Base-by-base conservation (phyloP, 768 basidiomycete genomes). In the Lyophyllum atratum region DNA sequence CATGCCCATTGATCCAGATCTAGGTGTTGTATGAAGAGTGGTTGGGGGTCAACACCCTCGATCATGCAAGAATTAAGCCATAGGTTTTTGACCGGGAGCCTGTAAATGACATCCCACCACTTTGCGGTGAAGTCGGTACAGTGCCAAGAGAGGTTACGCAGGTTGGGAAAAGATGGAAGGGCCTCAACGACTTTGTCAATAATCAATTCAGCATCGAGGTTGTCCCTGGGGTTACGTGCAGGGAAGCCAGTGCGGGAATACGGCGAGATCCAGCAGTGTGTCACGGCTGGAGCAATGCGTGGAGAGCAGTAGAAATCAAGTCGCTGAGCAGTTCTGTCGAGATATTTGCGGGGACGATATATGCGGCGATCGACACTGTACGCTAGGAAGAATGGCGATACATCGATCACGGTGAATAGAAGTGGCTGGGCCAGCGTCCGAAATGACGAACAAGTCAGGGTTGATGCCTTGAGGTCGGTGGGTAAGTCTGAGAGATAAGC, bases 1-100 rank as follows among this genome's bases (percentile, higher is more conserved):
- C 74, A 75, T 28, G 72, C 70, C 72, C 72, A 75, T 26, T 75
- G 72, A 53, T 75, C 74, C 21, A 75, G 55, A 55, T 73, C 71
- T 15, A 75, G 66, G 37, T 68, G 63, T 10, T 42, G 46, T 45
- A 75, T 54, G 12, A 45, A 49, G 15, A 70, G 59, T 2, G 62
- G 59, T 3, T 56, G 47, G 12, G 42, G 24, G 14, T 53, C 29
- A 1, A 49, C 34, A 19, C 55, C 57, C 0, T 60, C 60, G 22
- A 73, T 59, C 3, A 66, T 56, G 19, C 68, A 72, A 9, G 72
- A 72, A 34, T 75, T 73, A 3, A 77, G 55, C 70, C 74, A 74
- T 22, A 75, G 33, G 19, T 62, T 64, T 19, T 58, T 66, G 46
- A 75, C 58, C 9, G 65, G 65, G 40, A 74, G 62, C 4, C 58